phyloP scores from a whole-genome alignment of 225 moss, liverwort and hornwort species.

The Polytrichum commune region DNA sequence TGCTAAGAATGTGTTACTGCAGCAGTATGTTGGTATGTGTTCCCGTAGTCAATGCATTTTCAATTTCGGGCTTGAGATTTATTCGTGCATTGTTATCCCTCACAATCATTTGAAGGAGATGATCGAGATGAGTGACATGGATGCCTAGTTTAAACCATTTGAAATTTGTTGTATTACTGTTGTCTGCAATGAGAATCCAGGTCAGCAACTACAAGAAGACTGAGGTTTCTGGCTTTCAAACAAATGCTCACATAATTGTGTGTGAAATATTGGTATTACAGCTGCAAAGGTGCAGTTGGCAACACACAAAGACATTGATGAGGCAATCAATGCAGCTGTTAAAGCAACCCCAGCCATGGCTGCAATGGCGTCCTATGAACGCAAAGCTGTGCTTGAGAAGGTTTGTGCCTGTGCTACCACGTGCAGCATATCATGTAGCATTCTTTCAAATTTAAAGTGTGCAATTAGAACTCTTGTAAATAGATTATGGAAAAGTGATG shows the following conservation, averaged over 20 bases:
- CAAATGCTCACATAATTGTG: neutral
- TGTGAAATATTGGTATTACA: constrained; percentile 21
- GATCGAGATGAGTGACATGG: too few relatives aligned
- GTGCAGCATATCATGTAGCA: neutral
- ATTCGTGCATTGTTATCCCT: neutral
- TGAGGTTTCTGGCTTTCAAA: too few relatives aligned
- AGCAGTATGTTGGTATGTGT: too few relatives aligned
- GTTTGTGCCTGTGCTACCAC: constrained; percentile 18
- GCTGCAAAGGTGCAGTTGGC: constrained; percentile 78
- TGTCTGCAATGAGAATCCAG: too few relatives aligned
- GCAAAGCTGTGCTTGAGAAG: constrained; percentile 78
- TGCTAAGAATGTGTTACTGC: too few relatives aligned
- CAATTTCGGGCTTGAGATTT: neutral
- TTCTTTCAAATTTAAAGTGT: neutral
- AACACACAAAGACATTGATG: constrained; percentile 61
- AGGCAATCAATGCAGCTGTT: constrained; percentile 77
- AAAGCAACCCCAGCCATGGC: constrained; percentile 74
- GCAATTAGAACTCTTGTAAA: neutral
- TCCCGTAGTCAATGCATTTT: neutral
- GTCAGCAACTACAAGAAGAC: too few relatives aligned
- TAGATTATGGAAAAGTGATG: neutral
- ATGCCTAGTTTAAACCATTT: too few relatives aligned
- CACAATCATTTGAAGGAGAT: too few relatives aligned
- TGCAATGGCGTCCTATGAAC: constrained; percentile 59
- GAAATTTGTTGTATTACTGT: too few relatives aligned